A percentile compares a stretch with the other conserved stretches of the same genome.
Conservation (phyloP, 1,284 basidiomycete species). For the Lignosus rhinocerotis region DNA sequence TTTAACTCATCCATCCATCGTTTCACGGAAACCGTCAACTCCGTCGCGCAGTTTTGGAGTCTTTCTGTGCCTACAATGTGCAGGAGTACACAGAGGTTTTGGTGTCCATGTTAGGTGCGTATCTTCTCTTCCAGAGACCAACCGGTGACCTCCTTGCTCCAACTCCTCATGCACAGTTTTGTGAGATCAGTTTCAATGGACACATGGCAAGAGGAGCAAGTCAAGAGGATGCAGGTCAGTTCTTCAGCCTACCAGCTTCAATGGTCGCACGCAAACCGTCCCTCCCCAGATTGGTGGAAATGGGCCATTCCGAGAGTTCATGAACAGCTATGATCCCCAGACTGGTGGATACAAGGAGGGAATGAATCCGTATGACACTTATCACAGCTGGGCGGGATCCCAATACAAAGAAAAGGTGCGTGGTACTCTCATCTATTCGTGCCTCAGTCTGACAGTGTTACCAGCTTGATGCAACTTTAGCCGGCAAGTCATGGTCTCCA, state of each 20-base stretch:
- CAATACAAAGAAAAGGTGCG: slow-evolving; percentile 90
- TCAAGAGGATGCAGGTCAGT: slow-evolving; percentile 85
- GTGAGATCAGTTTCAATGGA: slow-evolving; percentile 95
- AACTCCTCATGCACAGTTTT: slow-evolving; percentile 56
- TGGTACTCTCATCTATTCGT: slow-evolving; percentile 9
- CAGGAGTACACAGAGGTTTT: slow-evolving; percentile 85
- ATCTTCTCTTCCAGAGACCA: neutral
- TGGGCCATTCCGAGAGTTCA: slow-evolving; percentile 74
- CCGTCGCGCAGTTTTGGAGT: slow-evolving; percentile 64
- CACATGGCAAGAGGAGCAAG: slow-evolving; percentile 90
- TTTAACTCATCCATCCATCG: slow-evolving; percentile 20
- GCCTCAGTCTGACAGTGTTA: slow-evolving; percentile 2
- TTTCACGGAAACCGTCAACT: slow-evolving; percentile 18
- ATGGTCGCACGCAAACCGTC: slow-evolving; percentile 8
- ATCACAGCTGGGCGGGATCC: slow-evolving; percentile 89
- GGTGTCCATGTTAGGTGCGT: slow-evolving; percentile 81
- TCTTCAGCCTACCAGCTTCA: slow-evolving; percentile 12
- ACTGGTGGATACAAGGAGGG: slow-evolving; percentile 75
- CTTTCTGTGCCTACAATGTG: slow-evolving; percentile 91
- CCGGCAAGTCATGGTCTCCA: slow-evolving; percentile 71
- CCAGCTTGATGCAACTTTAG: slow-evolving; percentile 70
- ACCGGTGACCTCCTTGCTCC: slow-evolving; percentile 1
- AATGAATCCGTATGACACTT: slow-evolving; percentile 76
- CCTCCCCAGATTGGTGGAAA: slow-evolving; percentile 78
- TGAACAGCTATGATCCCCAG: slow-evolving; percentile 73